Base-by-base conservation (phyloP, 768 basidiomycete genomes). In the Rhodotorula toruloides region DNA sequence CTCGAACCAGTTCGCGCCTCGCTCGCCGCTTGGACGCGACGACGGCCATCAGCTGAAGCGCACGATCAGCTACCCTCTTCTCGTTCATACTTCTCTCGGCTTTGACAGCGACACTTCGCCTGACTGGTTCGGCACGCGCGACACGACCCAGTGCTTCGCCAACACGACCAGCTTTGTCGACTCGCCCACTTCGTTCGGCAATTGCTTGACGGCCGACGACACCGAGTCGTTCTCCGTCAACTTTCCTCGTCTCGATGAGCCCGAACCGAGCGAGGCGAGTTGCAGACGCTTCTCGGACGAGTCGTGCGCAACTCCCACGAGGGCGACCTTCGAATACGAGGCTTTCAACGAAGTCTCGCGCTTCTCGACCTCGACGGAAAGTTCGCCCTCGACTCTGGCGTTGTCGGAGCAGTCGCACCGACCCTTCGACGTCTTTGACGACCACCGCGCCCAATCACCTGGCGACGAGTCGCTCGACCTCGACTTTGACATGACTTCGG, bases 331-430 rank as follows among this genome's bases (percentile, higher is more conserved):
- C 52, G 25, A 3, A 1, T 22, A 21, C 10, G 13, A 25, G 36
- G 11, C 36, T 19, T 36, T 36, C 31, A 10, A 2, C 37, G 34
- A 36, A 27, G 13, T 25, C 5, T 54, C 53, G 53, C 53, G 53
- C 37, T 54, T 54, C 53, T 54, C 53, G 36, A 39, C n/a, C n/a
- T 54, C 53, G 53, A 54, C 53, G 32, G 53, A 54, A 16, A 25
- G n/a, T 37, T 54, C 53, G 37, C 32, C 34, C 16, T 54, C 27
- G 27, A 29, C 53, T 25, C 17, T 37, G 25, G 22, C 37, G 37
- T 17, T n/a, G 5, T 14, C 37, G n/a, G 12, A 29, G 22, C 6
- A 5, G 1, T 16, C 9, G 52, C 8, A 10, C 14, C 17, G n/a
- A 22, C 25, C 7, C 37, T 25, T 9, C n/a, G 37, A 25, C 37